These are phyloP conservation scores for Saccharomycopsis guyanensis DNA, from an alignment of 805 yeast genomes.

Conservation along the genomic window DNA sequence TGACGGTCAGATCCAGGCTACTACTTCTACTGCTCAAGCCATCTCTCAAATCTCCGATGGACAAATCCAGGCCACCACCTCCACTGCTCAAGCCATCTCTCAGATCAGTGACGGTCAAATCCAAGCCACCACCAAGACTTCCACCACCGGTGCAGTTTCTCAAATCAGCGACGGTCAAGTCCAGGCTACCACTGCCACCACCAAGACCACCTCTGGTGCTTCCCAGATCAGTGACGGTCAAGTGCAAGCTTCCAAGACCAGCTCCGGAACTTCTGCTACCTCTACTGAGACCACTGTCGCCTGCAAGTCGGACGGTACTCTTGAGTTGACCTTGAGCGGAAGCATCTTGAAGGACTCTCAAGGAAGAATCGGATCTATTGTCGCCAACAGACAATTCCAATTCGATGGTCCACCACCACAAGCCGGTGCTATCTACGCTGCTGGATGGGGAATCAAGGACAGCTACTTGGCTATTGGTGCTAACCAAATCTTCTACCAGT, in stretches of 20 bases:
- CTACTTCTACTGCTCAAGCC: slow-evolving; percentile 26
- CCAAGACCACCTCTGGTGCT: slow-evolving; percentile 24
- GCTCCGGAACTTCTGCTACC: slow-evolving; percentile 20
- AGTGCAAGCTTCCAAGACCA: slow-evolving; percentile 27
- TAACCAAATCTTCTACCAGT: slow-evolving; percentile 51
- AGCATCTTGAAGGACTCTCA: slow-evolving; percentile 45
- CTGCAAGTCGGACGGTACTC: slow-evolving; percentile 31
- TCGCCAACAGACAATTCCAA: slow-evolving; percentile 70
- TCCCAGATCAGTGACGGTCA: slow-evolving; percentile 29
- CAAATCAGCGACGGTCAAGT: slow-evolving; percentile 29
- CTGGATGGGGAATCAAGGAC: slow-evolving; percentile 51
- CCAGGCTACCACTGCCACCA: slow-evolving; percentile 26
- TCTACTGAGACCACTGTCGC: slow-evolving; percentile 24
- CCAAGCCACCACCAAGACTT: slow-evolving; percentile 27
- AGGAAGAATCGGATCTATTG: slow-evolving; percentile 66
- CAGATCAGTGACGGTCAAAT: slow-evolving; percentile 49
- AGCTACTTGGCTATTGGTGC: slow-evolving; percentile 54
- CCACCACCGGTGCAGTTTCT: slow-evolving; percentile 24
- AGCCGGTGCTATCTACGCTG: slow-evolving; percentile 58
- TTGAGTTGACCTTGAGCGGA: slow-evolving; percentile 43
- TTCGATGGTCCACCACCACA: slow-evolving; percentile 77
- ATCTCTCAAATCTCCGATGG: slow-evolving; percentile 36
- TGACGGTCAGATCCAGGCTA: slow-evolving; percentile 39
- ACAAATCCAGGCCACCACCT: slow-evolving; percentile 30
- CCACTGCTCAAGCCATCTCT: slow-evolving; percentile 26